Evolutionary conservation across 345 rosid species (phyloP).

Genomic region (Salix dunnii): DNA sequence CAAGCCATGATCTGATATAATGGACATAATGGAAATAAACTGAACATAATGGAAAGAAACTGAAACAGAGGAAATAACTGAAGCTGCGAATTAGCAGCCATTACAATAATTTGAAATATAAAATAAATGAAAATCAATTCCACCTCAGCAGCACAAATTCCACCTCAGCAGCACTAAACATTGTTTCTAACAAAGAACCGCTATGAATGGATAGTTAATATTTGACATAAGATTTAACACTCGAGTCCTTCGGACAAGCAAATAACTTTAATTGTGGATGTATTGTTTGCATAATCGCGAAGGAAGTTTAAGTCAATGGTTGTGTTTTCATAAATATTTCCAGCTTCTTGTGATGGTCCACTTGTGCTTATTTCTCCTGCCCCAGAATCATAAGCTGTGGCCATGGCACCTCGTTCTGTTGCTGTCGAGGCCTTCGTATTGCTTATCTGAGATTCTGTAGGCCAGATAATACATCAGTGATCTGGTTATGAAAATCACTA

Average conservation of each 20-base stretch:
- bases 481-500: background rate
- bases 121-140: no score
- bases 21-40: no score
- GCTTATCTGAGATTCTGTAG: conserved; percentile 56
- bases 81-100: no score
- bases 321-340: conserved; percentile 62
- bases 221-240: conserved; percentile 41
- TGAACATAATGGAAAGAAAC: no score
- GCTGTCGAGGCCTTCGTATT: conserved; percentile 50
- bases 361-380: conserved; percentile 63
- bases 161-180: no score
- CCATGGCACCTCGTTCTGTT: conserved; percentile 50
- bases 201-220: conserved; percentile 78
- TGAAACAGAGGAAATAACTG: no score
- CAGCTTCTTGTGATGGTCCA: conserved; percentile 46
- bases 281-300: conserved; percentile 53
- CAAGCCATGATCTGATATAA: no score
- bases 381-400: conserved; percentile 62
- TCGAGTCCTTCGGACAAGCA: conserved; percentile 51
- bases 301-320: conserved; percentile 64
- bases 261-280: conserved; percentile 42
- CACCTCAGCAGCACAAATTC: no score
- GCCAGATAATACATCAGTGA: background rate
- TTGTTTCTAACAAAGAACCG: conserved; percentile 14
- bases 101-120: no score